Evolutionary conservation across 2,329 filamentous ascomycete genomes (phyloP), one percentile per base, ranked within the genome.

Genomic region (Exophiala sideris): DNA sequence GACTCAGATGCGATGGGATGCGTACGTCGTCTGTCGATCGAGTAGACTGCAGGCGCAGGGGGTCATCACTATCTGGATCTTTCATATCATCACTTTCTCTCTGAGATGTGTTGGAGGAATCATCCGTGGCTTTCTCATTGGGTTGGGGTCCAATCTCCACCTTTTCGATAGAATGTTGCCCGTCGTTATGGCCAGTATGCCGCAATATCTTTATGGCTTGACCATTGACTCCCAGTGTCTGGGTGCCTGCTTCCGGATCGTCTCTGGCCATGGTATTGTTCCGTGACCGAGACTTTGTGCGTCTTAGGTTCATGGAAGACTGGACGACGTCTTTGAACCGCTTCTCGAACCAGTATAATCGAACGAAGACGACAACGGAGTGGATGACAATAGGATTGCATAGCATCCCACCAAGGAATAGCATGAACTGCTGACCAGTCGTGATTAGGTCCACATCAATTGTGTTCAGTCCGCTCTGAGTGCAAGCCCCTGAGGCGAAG

Each of bases 261-360:
- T 70, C 68, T 44, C 74, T 76, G 46, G 67, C 72, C 36, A 74
- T 66, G 47, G 70, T 81, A 63, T 73, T 73, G 45, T 73, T 79
- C 50, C 74, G 74, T 11, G 48, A 36, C 16, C 46, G 52, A 72
- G 67, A 86, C 73, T 73, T 83, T 72, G 66, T 88, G 74, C 76
- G 84, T 50, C 91, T 83, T 49, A 85, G 76, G 40, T 74, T 77
- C 50, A 84, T 82, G 1, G 88, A 85, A 64, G 95, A 88, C 33
- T 79, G 79, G 11, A 88, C 91, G 60, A 96, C 82, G 64, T 88
- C 80, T 67, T 95, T 88, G 68, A 99, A 97, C 6, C 91, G 84
- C 71, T 95, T 96, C 72, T 99, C 91, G 68, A 99, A 99, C 92
- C 92, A 99, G 72, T 96, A 96, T 1, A 99, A 77, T 21, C 94